Evolutionary conservation across 1,284 basidiomycete species (phyloP), one percentile per base, ranked within the genome.

Genomic region (Melanopsichium pennsylvanicum): DNA sequence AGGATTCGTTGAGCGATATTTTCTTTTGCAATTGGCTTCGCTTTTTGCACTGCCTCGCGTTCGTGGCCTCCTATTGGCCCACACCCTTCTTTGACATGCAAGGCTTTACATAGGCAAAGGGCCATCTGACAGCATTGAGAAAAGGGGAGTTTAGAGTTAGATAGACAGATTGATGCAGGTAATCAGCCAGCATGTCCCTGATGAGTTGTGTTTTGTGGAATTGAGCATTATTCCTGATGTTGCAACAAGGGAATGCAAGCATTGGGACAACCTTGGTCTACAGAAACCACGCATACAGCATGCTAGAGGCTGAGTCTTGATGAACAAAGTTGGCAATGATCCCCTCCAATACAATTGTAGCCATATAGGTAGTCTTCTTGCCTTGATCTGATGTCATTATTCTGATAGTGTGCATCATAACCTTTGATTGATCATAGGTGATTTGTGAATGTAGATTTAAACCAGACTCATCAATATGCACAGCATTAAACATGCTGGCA

Each of bases 161-260:
- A 10, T 38, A 38, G 13, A 47, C 45, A 5, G 12, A 13, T 7
- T 37, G 11, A 38, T 47, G 45, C 45, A 19, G 9, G 16, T 10
- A 18, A 11, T n/a, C n/a, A n/a, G n/a, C n/a, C n/a, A n/a, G n/a
- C n/a, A n/a, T n/a, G n/a, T n/a, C n/a, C n/a, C n/a, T n/a, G n/a
- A n/a, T n/a, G n/a, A n/a, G n/a, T n/a, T n/a, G n/a, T 16, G 35
- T 37, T 27, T 47, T 47, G 35, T 47, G n/a, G 35, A 47, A 29
- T 23, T n/a, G 22, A 21, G 23, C 25, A 38, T 47, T 47, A n/a
- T 47, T 36, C 25, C 37, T 36, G 35, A 47, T 47, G 35, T 38
- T 38, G 7, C 23, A 27, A 3, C 15, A 36, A 8, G 18, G 18
- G 22, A 9, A 15, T 2, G 19, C 11, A 5, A 47, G 45, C 35